Base-by-base conservation (phyloP, 371 early-diverging fungal species). In the Cokeromyces recurvatus region DNA sequence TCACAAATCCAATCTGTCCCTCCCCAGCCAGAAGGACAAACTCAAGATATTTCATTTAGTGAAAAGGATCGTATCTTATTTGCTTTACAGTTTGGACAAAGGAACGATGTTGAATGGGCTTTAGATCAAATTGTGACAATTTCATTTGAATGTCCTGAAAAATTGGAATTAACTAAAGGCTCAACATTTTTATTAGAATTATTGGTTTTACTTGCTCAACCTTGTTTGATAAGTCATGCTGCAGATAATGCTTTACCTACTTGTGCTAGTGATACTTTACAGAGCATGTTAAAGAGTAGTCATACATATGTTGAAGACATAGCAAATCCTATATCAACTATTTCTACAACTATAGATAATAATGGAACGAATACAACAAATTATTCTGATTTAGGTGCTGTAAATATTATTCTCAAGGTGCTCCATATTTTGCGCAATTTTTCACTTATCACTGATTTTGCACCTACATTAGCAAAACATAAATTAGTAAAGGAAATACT, bases 81-180 rank as follows among this genome's bases (percentile, higher is more conserved):
- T 21, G 85, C 92, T 0, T 62, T 92, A 21, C 59, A 54, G 2
- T 53, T 59, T 32, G 74, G 74, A 10, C 71, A 89, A 9, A 81
- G 85, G 16, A 81, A 83, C 46, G 89, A 89, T 57, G 64, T 89
- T 9, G 92, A 92, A 53, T 89, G 90, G 89, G 90, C 91, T 6
- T 81, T 90, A 46, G 77, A 84, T 53, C 74, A 74, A 29, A 74
- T 92, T 12, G 64, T 89, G 37, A 71, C 75, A 29, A 59, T 87
- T 4, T 86, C 89, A 1, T 73, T 63, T 35, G 72, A 73, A 27
- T 45, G 32, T 9, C 75, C 73, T 10, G 71, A 74, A 14, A 65
- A 68, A 29, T 73, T 88, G 23, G 71, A 79, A 15, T 53, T 89
- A 11, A 72, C 71, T 22, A 63, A 63, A 53, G 29, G 5, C 29